Percentiles rank a stretch among this genome's conserved stretches.
Conservation (phyloP, 192 early-diverging fungal genomes). For the Mortierella alpina region DNA sequence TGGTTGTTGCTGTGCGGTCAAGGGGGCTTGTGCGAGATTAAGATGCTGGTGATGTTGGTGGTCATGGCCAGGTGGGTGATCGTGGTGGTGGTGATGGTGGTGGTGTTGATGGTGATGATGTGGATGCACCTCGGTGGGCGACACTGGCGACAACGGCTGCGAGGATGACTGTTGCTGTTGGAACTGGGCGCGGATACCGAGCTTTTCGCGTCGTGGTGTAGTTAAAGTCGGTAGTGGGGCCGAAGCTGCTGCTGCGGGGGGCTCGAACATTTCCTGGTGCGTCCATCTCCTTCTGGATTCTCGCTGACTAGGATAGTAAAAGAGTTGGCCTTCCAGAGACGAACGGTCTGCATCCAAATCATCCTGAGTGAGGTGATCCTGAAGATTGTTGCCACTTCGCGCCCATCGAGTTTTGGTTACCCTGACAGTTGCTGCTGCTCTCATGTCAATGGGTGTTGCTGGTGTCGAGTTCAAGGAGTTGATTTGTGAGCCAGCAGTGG, state of each 20-base stretch:
- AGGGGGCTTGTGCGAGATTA: background rate
- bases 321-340: background rate
- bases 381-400: conserved; percentile 13
- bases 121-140: background rate
- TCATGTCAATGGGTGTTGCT: background rate
- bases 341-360: conserved; percentile 2
- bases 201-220: conserved; percentile 1
- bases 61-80: background rate
- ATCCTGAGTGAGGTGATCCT: background rate
- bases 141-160: conserved; percentile 18
- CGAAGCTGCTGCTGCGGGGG: background rate
- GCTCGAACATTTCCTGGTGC: conserved; percentile 23
- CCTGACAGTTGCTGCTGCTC: conserved; percentile 7
- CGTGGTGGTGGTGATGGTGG: background rate
- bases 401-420: conserved; percentile 25
- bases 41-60: background rate
- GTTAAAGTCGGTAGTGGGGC: conserved; percentile 3
- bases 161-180: conserved; percentile 9
- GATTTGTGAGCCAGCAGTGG: background rate
- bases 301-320: conserved; percentile 1
- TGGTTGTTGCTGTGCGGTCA: background rate
- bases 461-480: background rate
- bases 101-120: background rate
- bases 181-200: conserved; percentile 33
- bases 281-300: conserved; percentile 12